Base-by-base conservation (phyloP, 805 yeast species). In the Metschnikowia matae region DNA sequence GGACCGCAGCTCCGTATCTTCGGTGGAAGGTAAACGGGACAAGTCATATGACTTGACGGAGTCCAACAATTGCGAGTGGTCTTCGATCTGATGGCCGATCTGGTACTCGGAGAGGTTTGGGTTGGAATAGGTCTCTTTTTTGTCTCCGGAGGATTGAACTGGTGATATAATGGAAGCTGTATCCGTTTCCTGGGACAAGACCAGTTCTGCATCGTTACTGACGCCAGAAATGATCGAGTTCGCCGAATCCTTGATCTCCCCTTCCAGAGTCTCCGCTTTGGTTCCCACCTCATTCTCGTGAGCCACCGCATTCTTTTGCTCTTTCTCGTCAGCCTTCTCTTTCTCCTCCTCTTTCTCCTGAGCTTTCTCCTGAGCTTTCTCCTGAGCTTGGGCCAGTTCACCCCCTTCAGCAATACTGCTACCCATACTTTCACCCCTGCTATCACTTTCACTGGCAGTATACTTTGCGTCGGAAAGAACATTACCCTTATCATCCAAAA, bases 401-500 rank as follows among this genome's bases (percentile, higher is more conserved):
- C 26, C 26, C 1, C 26, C 26, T 23, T 23, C 29, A 3, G 11
- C 13, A 10, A 10, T 8, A 26, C 29, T 10, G 4, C 29, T 8
- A 26, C 29, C 11, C 10, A 8, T 23, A 23, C 11, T 23, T 23
- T 23, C 29, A 23, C 29, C 29, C 39, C 15, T 13, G 11, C n/a
- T 21, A 4, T 26, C 29, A 26, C 29, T 21, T 17, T 37, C 15
- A 37, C 40, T 37, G 8, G 36, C 38, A 2, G 46, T 21, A 52
- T 46, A 74, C 54, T 71, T 64, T 21, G 75, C 79, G 44, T 72
- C 77, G n/a, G 69, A 70, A 57, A 75, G 81, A 44, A 82, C 69
- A 44, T 75, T 71, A 1, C 87, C 88, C 43, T 72, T 70, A 11
- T 71, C 70, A 57, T 82, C 85, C 59, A 83, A 64, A 44, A 80